phyloP scores from a whole-genome alignment of 2,329 filamentous ascomycete genomes.

The Trichoderma polysporum region DNA sequence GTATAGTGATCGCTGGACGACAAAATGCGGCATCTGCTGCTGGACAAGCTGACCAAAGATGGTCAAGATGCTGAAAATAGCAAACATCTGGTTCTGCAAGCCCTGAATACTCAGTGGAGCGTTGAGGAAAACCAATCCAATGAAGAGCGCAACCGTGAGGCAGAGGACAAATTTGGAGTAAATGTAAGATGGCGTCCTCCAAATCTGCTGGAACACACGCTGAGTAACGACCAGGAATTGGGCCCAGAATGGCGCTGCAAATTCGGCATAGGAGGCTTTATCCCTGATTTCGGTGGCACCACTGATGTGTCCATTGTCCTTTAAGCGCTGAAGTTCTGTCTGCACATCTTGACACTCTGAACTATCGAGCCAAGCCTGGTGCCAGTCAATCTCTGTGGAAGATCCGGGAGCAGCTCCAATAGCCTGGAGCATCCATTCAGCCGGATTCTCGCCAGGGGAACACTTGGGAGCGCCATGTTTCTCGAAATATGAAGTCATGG shows the following conservation, averaged over 20 bases:
- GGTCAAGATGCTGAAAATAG: constrained; percentile 68
- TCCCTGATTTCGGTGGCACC: background rate
- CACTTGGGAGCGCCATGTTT: constrained; percentile 37
- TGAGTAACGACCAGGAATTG: constrained; percentile 61
- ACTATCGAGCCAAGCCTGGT: constrained; percentile 35
- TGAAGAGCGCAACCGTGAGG: constrained; percentile 56
- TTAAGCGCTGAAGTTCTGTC: constrained; percentile 31
- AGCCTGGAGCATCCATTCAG: constrained; percentile 58
- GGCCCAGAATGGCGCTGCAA: constrained; percentile 63
- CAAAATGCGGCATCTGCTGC: constrained; percentile 29
- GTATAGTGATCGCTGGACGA: constrained; percentile 68
- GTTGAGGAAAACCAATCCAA: constrained; percentile 67
- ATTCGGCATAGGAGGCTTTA: constrained; percentile 50
- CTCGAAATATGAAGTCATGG: constrained; percentile 59
- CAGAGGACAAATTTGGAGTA: constrained; percentile 65
- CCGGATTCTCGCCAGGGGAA: constrained; percentile 58
- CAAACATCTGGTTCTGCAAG: constrained; percentile 70
- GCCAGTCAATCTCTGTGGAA: constrained; percentile 42
- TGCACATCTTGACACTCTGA: constrained; percentile 33
- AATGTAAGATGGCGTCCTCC: constrained; percentile 73
- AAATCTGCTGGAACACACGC: constrained; percentile 75
- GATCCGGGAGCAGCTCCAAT: constrained; percentile 50
- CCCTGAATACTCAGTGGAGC: constrained; percentile 40
- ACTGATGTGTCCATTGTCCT: background rate
- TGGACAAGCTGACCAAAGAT: constrained; percentile 52